These are phyloP conservation scores for Tulasnella sp. DNA, from an alignment of 768 basidiomycete genomes.

Conservation along the genomic window DNA sequence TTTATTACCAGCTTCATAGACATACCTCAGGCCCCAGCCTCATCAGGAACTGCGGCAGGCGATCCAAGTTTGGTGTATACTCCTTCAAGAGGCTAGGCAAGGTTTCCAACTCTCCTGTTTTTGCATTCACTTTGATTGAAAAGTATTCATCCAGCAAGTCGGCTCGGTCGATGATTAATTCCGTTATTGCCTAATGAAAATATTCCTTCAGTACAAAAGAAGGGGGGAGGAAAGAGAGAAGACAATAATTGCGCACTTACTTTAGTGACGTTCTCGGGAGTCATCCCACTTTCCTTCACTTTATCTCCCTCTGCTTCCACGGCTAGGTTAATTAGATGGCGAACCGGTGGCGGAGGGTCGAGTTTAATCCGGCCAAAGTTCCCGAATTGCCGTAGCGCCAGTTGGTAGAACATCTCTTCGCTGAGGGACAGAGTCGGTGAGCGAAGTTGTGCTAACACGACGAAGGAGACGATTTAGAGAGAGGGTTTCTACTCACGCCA, in stretches of 20 bases:
- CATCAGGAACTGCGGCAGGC: constrained; percentile 83
- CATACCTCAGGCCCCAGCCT: constrained; percentile 87
- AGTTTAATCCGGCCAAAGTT: constrained; percentile 66
- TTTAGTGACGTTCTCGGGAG: constrained; percentile 57
- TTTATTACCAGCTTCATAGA: constrained; percentile 20
- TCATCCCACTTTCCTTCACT: constrained; percentile 42
- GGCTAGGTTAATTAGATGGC: constrained; percentile 65
- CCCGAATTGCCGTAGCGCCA: constrained; percentile 86
- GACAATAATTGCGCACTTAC: constrained; percentile 34
- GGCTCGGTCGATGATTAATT: constrained; percentile 50
- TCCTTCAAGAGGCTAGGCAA: constrained; percentile 78
- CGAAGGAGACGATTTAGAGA: not conserved
- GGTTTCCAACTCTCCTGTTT: constrained; percentile 55
- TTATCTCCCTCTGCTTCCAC: constrained; percentile 56
- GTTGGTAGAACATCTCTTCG: constrained; percentile 92
- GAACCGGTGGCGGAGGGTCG: constrained; percentile 71
- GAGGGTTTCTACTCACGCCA: constrained; percentile 54
- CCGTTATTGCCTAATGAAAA: constrained; percentile 49
- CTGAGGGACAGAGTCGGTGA: constrained; percentile 35
- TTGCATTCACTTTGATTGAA: constrained; percentile 56
- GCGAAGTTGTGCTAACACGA: not conserved
- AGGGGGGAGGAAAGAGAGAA: not conserved
- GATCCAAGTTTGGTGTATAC: constrained; percentile 85
- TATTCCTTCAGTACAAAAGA: not conserved
- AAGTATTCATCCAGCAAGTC: constrained; percentile 95